Conservation (phyloP, 2,329 filamentous ascomycete species). For the Clonostachys chloroleuca region DNA sequence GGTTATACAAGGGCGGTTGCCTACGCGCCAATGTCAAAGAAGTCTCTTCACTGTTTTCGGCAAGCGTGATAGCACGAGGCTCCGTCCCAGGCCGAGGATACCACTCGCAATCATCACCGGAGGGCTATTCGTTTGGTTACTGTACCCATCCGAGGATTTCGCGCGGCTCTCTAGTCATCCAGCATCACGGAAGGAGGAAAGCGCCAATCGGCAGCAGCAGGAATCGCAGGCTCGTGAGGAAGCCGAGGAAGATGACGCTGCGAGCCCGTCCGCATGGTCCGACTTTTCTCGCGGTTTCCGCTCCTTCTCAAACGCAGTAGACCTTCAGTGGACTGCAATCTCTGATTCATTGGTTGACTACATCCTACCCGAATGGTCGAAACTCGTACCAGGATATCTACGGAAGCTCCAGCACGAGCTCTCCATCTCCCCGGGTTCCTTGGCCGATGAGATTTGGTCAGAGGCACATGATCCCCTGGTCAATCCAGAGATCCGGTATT, state of each 20-base stretch:
- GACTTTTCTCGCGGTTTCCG: constrained; percentile 42
- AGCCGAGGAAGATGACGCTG: constrained; percentile 7
- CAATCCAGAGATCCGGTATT: constrained; percentile 83
- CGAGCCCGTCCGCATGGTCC: constrained; percentile 37
- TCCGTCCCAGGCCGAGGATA: constrained; percentile 2
- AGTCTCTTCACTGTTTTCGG: too few relatives aligned
- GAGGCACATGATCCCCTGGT: constrained; percentile 80
- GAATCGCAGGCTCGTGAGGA: constrained; percentile 6
- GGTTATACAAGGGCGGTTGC: too few relatives aligned
- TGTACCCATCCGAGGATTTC: constrained; percentile 38
- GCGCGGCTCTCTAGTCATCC: constrained; percentile 19
- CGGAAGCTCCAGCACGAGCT: constrained; percentile 84
- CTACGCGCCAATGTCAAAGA: too few relatives aligned
- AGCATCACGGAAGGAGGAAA: background rate
- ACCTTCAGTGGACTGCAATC: constrained; percentile 49
- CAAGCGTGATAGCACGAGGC: too few relatives aligned
- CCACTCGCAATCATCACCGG: constrained; percentile 24
- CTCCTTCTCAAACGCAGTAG: constrained; percentile 47
- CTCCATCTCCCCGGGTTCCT: constrained; percentile 79
- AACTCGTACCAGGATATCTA: constrained; percentile 68
- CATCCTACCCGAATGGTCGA: constrained; percentile 81
- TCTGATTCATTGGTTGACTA: constrained; percentile 61
- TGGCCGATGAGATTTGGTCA: constrained; percentile 90
- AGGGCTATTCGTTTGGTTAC: constrained; percentile 33
- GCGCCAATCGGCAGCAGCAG: background rate